Evolutionary conservation across 306 rosid genomes (phyloP).

Genomic region (Quercus bicolor): DNA sequence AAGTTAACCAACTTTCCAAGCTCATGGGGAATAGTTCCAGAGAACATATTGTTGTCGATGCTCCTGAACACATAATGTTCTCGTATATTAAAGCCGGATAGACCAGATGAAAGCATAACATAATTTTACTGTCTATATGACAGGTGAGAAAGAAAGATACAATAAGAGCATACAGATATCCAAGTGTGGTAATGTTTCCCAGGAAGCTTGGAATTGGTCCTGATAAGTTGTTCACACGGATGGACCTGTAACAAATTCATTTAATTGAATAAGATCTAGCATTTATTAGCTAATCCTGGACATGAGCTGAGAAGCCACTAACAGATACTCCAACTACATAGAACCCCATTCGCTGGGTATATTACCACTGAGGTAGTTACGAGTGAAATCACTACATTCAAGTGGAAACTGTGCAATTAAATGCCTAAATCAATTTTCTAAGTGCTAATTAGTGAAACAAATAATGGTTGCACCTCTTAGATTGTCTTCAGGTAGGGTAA

Average conservation of each 20-base stretch:
- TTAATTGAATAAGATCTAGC: background rate
- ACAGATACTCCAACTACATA: conserved; percentile 25
- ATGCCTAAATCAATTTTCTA: background rate
- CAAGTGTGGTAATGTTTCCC: no score
- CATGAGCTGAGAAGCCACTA: background rate
- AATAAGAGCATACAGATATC: no score
- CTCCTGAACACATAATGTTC: no score
- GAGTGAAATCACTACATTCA: conserved; percentile 6
- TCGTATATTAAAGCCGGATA: no score
- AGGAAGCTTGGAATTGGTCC: conserved; percentile 23
- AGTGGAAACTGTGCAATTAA: background rate
- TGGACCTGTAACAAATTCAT: background rate
- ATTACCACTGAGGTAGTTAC: conserved; percentile 25
- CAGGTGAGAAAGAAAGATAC: no score
- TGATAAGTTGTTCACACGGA: background rate
- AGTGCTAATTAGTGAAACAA: background rate
- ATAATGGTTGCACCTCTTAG: background rate
- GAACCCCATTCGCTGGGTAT: conserved; percentile 26
- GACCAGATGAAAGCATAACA: no score
- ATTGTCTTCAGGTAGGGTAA: conserved; percentile 18
- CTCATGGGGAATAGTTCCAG: no score
- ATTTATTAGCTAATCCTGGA: background rate
- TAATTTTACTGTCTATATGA: no score
- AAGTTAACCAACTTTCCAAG: no score
- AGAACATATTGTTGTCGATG: no score